Conservation (phyloP, 495 filamentous ascomycete species). For the Peziza echinospora region DNA sequence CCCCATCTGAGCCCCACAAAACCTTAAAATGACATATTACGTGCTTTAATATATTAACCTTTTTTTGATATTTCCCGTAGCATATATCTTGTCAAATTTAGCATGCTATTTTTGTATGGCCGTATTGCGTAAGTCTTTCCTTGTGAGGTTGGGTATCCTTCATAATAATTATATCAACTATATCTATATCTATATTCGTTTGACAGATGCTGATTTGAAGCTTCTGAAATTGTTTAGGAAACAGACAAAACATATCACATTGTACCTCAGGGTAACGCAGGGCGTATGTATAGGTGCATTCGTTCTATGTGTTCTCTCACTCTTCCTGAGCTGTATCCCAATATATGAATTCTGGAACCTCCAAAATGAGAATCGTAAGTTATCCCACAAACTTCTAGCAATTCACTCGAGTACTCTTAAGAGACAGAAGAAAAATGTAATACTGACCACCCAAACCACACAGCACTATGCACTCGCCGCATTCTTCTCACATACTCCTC, state of each 20-base stretch:
- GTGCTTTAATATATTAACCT: too few species aligned
- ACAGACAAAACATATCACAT: slow-evolving; percentile 14
- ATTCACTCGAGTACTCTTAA: not conserved
- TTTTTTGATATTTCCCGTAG: too few species aligned
- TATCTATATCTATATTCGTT: not conserved
- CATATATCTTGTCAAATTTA: slow-evolving; percentile 17
- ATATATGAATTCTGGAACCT: slow-evolving; percentile 13
- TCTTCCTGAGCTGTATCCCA: slow-evolving; percentile 16
- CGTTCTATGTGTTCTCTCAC: slow-evolving; percentile 10
- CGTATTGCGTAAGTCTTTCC: slow-evolving; percentile 14
- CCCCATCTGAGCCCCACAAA: not conserved
- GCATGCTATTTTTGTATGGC: slow-evolving; percentile 18
- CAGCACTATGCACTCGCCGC: slow-evolving; percentile 11
- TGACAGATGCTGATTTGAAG: too few species aligned
- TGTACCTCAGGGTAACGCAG: slow-evolving; percentile 16
- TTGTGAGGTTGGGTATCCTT: not conserved
- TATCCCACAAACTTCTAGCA: not conserved
- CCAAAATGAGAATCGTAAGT: too few species aligned
- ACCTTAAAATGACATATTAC: too few species aligned
- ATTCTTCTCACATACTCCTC: slow-evolving; percentile 14
- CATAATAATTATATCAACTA: not conserved
- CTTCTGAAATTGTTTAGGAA: too few species aligned
- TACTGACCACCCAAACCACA: not conserved
- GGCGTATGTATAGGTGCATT: slow-evolving; percentile 11
- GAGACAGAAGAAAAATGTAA: not conserved